These are phyloP conservation scores for Xylariaceae sp. DNA, from an alignment of 2,329 filamentous ascomycete species.

Conservation along the genomic window DNA sequence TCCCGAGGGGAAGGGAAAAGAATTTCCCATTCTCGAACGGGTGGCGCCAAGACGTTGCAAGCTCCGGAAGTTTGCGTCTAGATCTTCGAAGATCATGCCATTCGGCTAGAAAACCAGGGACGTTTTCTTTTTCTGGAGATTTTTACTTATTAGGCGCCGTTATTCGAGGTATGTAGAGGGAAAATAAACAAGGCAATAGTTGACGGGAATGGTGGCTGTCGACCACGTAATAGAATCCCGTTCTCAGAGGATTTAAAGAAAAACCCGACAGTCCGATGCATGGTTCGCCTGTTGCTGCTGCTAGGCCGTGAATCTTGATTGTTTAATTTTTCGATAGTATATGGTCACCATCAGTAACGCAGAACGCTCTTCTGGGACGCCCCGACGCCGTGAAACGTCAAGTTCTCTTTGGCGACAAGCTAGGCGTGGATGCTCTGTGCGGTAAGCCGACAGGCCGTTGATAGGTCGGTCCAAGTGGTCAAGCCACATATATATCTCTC, in stretches of 20 bases:
- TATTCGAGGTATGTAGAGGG: neutral
- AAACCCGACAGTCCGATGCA: constrained; percentile 9
- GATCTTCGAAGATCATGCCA: neutral
- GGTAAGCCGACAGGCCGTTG: neutral
- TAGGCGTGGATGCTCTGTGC: constrained; percentile 1
- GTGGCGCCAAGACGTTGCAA: constrained; percentile 3
- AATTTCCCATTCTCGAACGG: neutral
- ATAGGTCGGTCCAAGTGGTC: neutral
- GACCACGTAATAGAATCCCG: constrained; percentile 10
- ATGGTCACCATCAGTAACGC: neutral
- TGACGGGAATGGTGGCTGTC: constrained; percentile 18
- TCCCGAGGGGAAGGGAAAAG: neutral
- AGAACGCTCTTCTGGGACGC: neutral
- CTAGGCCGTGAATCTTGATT: neutral
- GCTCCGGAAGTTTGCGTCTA: neutral
- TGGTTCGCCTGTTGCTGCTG: neutral
- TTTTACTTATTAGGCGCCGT: neutral
- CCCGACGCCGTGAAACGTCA: neutral
- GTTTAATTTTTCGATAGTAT: neutral
- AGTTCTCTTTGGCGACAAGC: neutral
- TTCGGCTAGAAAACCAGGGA: neutral
- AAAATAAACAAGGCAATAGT: constrained; percentile 11
- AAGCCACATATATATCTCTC: neutral
- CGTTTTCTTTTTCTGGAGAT: neutral
- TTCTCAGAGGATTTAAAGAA: constrained; percentile 13